A percentile compares a stretch with the other conserved stretches of the same genome.
Conservation (phyloP, 768 basidiomycete genomes). For the Crepidotus variabilis region DNA sequence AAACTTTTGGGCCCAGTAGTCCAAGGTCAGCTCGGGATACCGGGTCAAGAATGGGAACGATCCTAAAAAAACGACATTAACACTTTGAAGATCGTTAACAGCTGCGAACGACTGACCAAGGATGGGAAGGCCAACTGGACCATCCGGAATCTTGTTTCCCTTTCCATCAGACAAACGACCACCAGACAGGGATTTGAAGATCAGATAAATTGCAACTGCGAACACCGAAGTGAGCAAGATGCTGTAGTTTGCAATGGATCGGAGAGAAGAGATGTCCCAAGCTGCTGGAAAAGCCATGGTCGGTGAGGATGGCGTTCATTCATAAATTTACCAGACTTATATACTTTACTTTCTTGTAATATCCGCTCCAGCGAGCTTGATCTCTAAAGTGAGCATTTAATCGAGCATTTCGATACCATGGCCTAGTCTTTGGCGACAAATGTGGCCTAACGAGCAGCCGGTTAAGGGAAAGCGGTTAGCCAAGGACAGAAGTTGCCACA, state of each 20-base stretch:
- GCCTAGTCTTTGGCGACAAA: too few species aligned
- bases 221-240: neutral
- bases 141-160: neutral
- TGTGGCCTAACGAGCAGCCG: too few species aligned
- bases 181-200: neutral
- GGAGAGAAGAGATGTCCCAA: neutral
- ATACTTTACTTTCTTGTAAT: neutral
- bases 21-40: slow-evolving; percentile 39
- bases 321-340: neutral
- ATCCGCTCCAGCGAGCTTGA: too few species aligned
- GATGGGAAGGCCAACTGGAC: neutral
- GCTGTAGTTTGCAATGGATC: neutral
- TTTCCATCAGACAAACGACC: neutral
- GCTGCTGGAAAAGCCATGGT: neutral
- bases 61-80: slow-evolving; percentile 10
- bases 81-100: neutral
- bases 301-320: neutral
- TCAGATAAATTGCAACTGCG: neutral
- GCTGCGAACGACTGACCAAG: neutral
- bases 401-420: too few species aligned
- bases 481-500: too few species aligned
- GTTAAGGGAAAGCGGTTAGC: too few species aligned
- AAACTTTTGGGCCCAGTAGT: slow-evolving; percentile 28
- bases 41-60: slow-evolving; percentile 35
- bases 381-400: too few species aligned